Base-by-base conservation (phyloP, 345 rosid species). In the Nephelium lappaceum region DNA sequence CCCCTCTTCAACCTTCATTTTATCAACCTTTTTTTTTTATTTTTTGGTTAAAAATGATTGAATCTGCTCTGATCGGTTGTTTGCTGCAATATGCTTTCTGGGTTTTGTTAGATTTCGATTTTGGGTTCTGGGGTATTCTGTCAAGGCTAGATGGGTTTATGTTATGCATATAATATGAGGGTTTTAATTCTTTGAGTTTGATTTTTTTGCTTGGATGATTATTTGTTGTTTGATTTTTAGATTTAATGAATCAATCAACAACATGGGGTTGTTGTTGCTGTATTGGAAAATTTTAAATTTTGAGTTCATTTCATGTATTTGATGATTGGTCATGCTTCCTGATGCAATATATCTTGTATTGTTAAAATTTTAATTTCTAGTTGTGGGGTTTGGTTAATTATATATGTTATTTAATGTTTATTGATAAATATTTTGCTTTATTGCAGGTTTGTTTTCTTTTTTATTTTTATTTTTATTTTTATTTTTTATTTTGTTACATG, bases 91-190 rank as follows among this genome's bases (percentile, higher is more conserved):
- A 18, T 11, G 1, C 2, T 47, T 64, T 39, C 53, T 73, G 67
- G 67, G 76, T 62, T 74, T 74, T 63, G 1, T 42, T 74, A 36
- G 57, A 61, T 73, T 73, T 23, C 19, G 55, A 11, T 42, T 63
- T 4, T 10, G 43, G 69, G 78, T 45, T 61, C 41, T 51, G 7
- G 9, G 25, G 7, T 61, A 8, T 8, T 1, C 25, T 63, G 31
- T 45, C 12, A 64, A 16, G n/a, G 60, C 23, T 74, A 16, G 18
- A 9, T 43, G 57, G 49, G 69, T 43, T 63, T 60, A 11, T 73
- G 24, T 73, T 38, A 14, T 73, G 21, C 5, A 10, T 21, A 36
- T 11, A 15, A 31, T 53, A 2, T 58, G 43, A 58, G 67, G 66
- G 67, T 31, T 73, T 21, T 21, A 58, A 58, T 58, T 12, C 19